These are phyloP conservation scores for Cladorrhinum sp. DNA, from an alignment of 2,329 filamentous ascomycete genomes.

Conservation along the genomic window DNA sequence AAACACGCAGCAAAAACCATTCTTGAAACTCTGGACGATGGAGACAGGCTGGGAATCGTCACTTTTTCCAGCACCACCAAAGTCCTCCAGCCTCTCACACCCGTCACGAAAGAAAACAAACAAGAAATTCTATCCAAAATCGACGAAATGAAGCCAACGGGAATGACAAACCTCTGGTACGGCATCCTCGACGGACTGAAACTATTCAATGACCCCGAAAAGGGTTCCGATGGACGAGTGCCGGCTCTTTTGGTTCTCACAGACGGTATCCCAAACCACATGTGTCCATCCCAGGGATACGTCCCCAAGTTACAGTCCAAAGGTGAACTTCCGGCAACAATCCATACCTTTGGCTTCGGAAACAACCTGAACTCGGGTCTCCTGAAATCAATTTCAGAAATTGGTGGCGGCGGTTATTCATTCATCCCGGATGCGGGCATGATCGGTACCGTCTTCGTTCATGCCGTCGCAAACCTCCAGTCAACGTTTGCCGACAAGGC, in stretches of 20 bases:
- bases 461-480: slow-evolving; percentile 60
- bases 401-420: slow-evolving; percentile 55
- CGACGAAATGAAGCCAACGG: slow-evolving; percentile 37
- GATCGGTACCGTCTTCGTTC: slow-evolving; percentile 61
- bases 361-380: slow-evolving; percentile 49
- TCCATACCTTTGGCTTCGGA: slow-evolving; percentile 56
- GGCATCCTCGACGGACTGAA: slow-evolving; percentile 51
- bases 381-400: slow-evolving; percentile 58
- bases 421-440: slow-evolving; percentile 63
- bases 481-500: slow-evolving; percentile 53
- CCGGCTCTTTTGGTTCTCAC: slow-evolving; percentile 54
- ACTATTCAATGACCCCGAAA: slow-evolving; percentile 38
- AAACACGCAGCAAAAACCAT: slow-evolving; percentile 60
- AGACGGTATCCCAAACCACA: slow-evolving; percentile 53
- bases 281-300: slow-evolving; percentile 53
- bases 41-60: slow-evolving; percentile 57
- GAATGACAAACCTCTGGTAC: slow-evolving; percentile 56
- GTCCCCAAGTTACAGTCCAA: slow-evolving; percentile 50
- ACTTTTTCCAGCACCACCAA: slow-evolving; percentile 46
- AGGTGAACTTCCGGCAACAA: slow-evolving; percentile 41
- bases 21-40: slow-evolving; percentile 49
- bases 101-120: slow-evolving; percentile 50
- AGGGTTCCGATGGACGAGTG: slow-evolving; percentile 36
- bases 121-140: slow-evolving; percentile 41
- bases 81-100: slow-evolving; percentile 44